A percentile compares a stretch with the other conserved stretches of the same genome.
Evolutionary conservation across 306 rosid species (phyloP).

Genomic region (Aeschynomene evenia): DNA sequence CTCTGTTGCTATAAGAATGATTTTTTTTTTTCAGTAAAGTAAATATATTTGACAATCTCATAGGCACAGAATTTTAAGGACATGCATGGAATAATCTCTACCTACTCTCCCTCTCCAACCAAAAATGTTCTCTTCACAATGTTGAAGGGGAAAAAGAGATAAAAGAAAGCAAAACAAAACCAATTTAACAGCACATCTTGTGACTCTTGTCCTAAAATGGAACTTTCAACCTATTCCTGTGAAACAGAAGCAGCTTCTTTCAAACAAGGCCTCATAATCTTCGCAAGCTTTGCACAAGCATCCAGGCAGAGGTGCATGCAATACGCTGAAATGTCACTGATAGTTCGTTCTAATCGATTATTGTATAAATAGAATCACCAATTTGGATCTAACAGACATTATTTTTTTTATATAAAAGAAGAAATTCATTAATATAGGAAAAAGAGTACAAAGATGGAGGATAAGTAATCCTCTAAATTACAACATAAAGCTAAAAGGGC

Average conservation of each 20-base stretch:
- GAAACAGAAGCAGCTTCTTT: slow-evolving; percentile 59
- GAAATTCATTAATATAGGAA: too few species aligned
- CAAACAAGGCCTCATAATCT: slow-evolving; percentile 79
- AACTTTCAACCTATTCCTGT: slow-evolving; percentile 44
- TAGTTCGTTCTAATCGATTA: slow-evolving; percentile 2
- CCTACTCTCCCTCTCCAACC: slow-evolving; percentile 11
- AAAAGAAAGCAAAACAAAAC: neutral
- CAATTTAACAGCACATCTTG: slow-evolving; percentile 18
- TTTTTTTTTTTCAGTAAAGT: neutral
- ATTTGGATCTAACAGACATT: neutral
- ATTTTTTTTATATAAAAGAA: too few species aligned
- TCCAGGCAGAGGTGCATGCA: slow-evolving; percentile 81
- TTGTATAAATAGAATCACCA: neutral
- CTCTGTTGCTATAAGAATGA: slow-evolving; percentile 7
- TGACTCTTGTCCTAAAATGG: neutral
- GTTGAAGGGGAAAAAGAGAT: neutral
- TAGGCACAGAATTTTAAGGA: slow-evolving; percentile 42
- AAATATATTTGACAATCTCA: slow-evolving; percentile 26
- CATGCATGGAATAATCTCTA: slow-evolving; percentile 9
- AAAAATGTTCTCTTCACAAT: slow-evolving; percentile 20
- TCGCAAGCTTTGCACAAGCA: slow-evolving; percentile 85
- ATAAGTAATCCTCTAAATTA: too few species aligned
- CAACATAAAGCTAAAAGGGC: too few species aligned
- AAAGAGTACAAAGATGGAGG: too few species aligned
- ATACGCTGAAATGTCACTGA: slow-evolving; percentile 15